Evolutionary conservation across 2,329 filamentous ascomycete species (phyloP), one percentile per base, ranked within the genome.

Genomic region (Pseudohalonectria lignicola): DNA sequence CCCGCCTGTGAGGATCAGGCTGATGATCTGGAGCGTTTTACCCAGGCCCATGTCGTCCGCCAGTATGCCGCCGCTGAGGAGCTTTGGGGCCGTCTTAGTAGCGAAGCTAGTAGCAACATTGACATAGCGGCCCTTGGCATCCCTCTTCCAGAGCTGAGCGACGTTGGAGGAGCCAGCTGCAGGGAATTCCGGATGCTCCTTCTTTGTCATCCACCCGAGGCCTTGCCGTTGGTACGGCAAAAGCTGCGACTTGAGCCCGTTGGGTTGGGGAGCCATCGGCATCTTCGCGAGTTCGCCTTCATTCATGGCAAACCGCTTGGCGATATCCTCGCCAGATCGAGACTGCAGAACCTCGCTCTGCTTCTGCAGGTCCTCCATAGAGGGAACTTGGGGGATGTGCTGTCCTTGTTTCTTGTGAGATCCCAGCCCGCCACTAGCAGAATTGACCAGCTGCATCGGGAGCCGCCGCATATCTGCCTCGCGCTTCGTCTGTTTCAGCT

Each of bases 1-100:
- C 0, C 62, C 61, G 5, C 67, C 67, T 4, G 65, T 64, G 36
- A 88, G 61, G 39, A 94, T 80, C 26, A 93, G 61, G 38, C 84
- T 83, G 47, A 94, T 90, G 34, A 87, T 72, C 53, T 94, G 83
- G 8, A 94, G 68, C 1, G 87, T 94, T 62, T 94, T 94, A 18
- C 87, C 87, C 5, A 94, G 61, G 4, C 87, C 87, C 88, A 94
- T 94, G 50, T 94, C 87, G 54, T 94, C 87, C 2, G 86, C 86
- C 8, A 94, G 68, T 36, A 94, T 87, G 23, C 87, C 87, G 15
- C 87, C 87, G 36, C 77, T 84, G 6, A 84, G 76, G 17, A 94
- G 67, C 1, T 62, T 56, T 0, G 86, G 86, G 2, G 69, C 57
- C 3, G 55, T 56, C 0, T 54, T 56, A 8, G 71, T 76, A 9